Base-by-base conservation (phyloP, 345 rosid species). In the Eutrema japonicum region DNA sequence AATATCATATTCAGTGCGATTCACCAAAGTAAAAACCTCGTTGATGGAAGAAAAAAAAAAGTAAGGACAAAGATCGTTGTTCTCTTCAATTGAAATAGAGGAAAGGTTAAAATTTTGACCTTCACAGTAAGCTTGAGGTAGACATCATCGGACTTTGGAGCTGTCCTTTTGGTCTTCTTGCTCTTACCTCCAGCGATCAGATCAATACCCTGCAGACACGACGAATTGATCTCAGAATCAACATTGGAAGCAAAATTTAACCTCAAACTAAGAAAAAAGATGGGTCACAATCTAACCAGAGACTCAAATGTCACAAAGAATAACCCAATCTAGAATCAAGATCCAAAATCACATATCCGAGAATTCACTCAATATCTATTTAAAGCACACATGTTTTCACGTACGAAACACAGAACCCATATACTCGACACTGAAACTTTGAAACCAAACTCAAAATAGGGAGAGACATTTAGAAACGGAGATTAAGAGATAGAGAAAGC, bases 91-190 rank as follows among this genome's bases (percentile, higher is more conserved):
- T 4, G 35, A 32, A 32, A 32, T 4, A 32, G 32, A 32, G 6
- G 1, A 32, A 32, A 4, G 5, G 14, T 47, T 64, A 7, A 64
- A 63, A 4, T 12, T 4, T 16, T 2, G 7, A 96, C 97, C 97
- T 96, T 96, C 68, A 96, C 98, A 73, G 81, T 84, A 13, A 96
- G 97, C 83, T 92, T 92, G 47, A 96, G 99, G 68, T 92, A 96
- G 77, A 96, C 84, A 88, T 92, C 98, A 36, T 92, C 88, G 14
- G 98, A 96, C 58, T 89, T 92, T 3, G 98, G 96, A 0, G 92
- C 96, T 0, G 88, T 96, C 52, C 98, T 79, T 74, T 81, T 90
- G 49, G 98, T 82, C 81, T 90, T 90, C 87, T 92, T 96, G 78
- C 89, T 84, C 95, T 96, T 90, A 66, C 98, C 97, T 83, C 97